Evolutionary conservation across 1,139 yeast species (phyloP), one percentile per base, ranked within the genome.

Genomic region (Insectozyma bohioensis): DNA sequence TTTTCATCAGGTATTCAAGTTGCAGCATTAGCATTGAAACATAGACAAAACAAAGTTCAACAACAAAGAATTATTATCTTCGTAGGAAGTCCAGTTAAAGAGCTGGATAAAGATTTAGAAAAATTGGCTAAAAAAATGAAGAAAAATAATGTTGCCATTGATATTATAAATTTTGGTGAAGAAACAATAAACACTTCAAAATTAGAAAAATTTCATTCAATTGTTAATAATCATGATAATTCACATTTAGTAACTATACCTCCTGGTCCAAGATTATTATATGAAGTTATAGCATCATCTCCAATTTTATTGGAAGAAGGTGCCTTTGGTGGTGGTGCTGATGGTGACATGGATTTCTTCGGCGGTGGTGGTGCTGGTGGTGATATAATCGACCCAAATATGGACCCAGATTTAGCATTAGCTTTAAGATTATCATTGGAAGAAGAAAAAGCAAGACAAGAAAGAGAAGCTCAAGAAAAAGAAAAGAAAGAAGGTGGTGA

Each of bases 381-480:
- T 25, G 76, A 68, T 31, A 81, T 85, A 31, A 75, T 82, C 24
- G 97, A 92, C 59, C 95, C 96, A 18, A 80, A 82, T 46, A 85
- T 86, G 79, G 99, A 92, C 51, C 98, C 98, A 16, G 98, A 94
- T 59, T 77, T 92, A 53, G 98, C 97, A 1, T 73, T 92, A 68
- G 98, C 97, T 0, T 75, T 92, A 49, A 73, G 95, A 51, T 75
- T 85, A 61, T 84, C 94, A 3, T 67, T 85, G 42, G 95, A 85
- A 52, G 95, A 85, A 52, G 95, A 85, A 51, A 79, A 78, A 51
- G 75, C 83, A 23, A 72, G 95, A 55, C 92, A 82, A 52, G 90
- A 81, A 47, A 65, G 80, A 47, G 79, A 75, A 57, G 63, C 68
- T 2, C 56, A 57, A 2, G 69, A 61, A 30, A 54, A 52, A 51